Base-by-base conservation (phyloP, 140 eudicot species). In the Bidens hawaiensis region DNA sequence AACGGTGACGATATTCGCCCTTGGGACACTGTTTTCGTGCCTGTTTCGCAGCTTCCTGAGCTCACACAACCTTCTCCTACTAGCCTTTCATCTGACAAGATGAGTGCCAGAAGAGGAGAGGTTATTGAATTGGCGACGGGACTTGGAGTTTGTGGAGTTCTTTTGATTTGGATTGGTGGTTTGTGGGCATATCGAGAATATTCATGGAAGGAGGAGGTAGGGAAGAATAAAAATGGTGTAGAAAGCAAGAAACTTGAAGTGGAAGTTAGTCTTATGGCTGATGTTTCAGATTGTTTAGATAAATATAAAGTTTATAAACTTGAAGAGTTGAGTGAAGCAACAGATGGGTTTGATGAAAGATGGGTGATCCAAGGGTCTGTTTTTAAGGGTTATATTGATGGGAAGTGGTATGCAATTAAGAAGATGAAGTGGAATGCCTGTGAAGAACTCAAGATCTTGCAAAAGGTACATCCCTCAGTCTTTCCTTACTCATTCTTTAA, bases 371-470 rank as follows among this genome's bases (percentile, higher is more conserved):
- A 30, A 30, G 34, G 34, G 34, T 30, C 6, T 30, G 6, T 3
- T 30, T 30, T 30, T 30, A 7, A 30, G 6, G 6, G 34, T 7
- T 30, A 7, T 3, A 30, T 30, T 30, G 34, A 81, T 81, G 99
- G 95, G 7, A 86, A 82, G 34, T 41, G 60, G 5, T 85, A 61
- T 79, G 95, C 96, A 1, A 93, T 93, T 79, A 93, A 93, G 85
- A 88, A 85, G 59, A 88, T 93, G 96, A 88, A 88, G 52, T 93
- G 99, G 99, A 85, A 93, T 85, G 96, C 96, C 17, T 74, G 34
- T 79, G 96, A 91, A 72, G 97, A 90, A 51, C 88, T 91, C 78
- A 91, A 87, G 88, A 91, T 91, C 73, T 65, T 91, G 61, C 98
- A 87, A 68, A 91, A 84, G 98, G 98, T 91, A 80, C 63, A 43